Evolutionary conservation across 2,329 filamentous ascomycete genomes (phyloP).

Genomic region (Pseudocercospora musae): DNA sequence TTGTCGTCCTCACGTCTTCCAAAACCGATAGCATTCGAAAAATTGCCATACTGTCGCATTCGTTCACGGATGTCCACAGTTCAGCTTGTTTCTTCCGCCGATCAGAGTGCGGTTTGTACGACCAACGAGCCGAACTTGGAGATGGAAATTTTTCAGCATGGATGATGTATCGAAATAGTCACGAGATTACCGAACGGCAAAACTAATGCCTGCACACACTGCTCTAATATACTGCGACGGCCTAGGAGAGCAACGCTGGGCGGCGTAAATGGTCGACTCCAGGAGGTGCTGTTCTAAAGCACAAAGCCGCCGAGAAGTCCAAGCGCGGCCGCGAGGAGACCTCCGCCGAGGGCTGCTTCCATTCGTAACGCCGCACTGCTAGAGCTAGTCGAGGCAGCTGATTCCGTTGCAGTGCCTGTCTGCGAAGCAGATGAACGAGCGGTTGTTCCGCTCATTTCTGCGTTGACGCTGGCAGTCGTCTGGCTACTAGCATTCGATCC

Average conservation of each 20-base stretch:
- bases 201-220: neutral
- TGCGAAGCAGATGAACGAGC: neutral
- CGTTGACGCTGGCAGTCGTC: neutral
- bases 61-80: neutral
- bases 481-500: neutral
- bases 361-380: constrained; percentile 1
- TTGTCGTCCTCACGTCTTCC: neutral
- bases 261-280: neutral
- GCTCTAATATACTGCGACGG: neutral
- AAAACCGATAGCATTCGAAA: neutral
- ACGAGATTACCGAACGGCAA: neutral
- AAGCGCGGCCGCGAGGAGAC: neutral
- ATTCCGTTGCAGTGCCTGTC: constrained; percentile 10
- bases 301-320: neutral
- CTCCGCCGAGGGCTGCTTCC: neutral
- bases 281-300: neutral
- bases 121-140: neutral
- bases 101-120: no score
- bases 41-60: neutral
- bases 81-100: neutral
- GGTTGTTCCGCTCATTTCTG: neutral
- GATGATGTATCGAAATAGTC: neutral
- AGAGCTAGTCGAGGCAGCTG: constrained; percentile 9
- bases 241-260: neutral
- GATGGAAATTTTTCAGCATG: neutral